These are phyloP conservation scores for Penicillium soppii DNA, from an alignment of 495 filamentous ascomycete species.

Conservation along the genomic window DNA sequence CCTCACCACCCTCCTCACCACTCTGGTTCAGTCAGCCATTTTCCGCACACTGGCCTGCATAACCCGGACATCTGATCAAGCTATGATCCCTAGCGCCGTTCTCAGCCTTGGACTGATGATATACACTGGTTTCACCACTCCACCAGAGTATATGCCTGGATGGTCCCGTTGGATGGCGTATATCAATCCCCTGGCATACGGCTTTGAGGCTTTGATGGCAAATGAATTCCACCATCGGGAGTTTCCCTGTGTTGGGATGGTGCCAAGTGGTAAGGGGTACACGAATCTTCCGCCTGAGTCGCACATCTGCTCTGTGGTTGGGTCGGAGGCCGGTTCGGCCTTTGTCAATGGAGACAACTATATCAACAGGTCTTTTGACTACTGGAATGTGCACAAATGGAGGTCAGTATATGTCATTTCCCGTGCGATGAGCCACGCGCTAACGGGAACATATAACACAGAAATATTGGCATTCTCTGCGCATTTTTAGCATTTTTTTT, in stretches of 20 bases:
- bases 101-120: conserved; percentile 74
- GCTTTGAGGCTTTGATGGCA: conserved; percentile 36
- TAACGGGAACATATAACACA: background rate
- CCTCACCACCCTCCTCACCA: conserved; percentile 61
- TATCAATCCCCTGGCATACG: conserved; percentile 63
- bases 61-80: conserved; percentile 70
- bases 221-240: conserved; percentile 51
- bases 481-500: conserved; percentile 66
- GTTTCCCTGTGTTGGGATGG: background rate
- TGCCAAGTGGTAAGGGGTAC: background rate
- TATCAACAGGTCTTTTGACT: background rate
- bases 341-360: background rate
- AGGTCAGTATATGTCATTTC: background rate
- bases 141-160: conserved; percentile 59
- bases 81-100: conserved; percentile 73
- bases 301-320: background rate
- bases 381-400: background rate
- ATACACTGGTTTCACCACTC: conserved; percentile 82
- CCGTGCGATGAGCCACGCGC: background rate
- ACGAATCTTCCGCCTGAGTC: background rate
- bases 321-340: background rate
- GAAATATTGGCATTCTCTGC: conserved; percentile 58
- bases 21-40: conserved; percentile 65
- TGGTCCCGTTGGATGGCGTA: conserved; percentile 84
- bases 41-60: conserved; percentile 78